A percentile compares a stretch with the other conserved stretches of the same genome.
Conservation (phyloP, 768 basidiomycete genomes). For the Leucogyrophana mollusca region DNA sequence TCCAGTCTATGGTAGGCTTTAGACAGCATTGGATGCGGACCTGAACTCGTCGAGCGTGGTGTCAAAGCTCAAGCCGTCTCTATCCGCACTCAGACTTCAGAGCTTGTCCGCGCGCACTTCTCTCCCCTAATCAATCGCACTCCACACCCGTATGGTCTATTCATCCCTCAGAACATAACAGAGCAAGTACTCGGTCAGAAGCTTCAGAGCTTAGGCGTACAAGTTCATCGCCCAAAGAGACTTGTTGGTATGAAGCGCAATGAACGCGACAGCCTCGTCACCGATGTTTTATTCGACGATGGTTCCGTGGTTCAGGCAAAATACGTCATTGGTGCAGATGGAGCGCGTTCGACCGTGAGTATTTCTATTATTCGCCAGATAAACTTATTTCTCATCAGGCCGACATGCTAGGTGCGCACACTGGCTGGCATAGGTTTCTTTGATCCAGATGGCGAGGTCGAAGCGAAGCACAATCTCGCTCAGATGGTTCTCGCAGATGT, state of each 20-base stretch:
- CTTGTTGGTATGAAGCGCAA: slow-evolving; percentile 36
- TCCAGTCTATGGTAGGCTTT: slow-evolving; percentile 42
- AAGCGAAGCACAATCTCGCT: slow-evolving; percentile 23
- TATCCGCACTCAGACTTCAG: slow-evolving; percentile 28
- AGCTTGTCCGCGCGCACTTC: slow-evolving; percentile 31
- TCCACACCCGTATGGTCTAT: slow-evolving; percentile 39
- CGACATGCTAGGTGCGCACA: slow-evolving; percentile 42
- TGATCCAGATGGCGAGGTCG: slow-evolving; percentile 35
- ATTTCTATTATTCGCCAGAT: slow-evolving; percentile 1
- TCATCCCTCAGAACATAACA: slow-evolving; percentile 43
- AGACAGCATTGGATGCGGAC: slow-evolving; percentile 35
- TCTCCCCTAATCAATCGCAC: slow-evolving; percentile 37
- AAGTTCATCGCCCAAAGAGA: slow-evolving; percentile 36
- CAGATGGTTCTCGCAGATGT: slow-evolving; percentile 51
- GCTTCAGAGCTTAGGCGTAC: slow-evolving; percentile 30
- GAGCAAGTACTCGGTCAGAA: slow-evolving; percentile 39
- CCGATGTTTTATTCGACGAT: slow-evolving; percentile 45
- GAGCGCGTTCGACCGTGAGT: slow-evolving; percentile 43
- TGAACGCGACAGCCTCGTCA: slow-evolving; percentile 23
- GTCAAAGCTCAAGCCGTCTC: slow-evolving; percentile 25
- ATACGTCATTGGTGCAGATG: slow-evolving; percentile 54
- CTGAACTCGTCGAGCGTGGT: slow-evolving; percentile 32
- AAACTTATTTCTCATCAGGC: neutral
- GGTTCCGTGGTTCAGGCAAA: slow-evolving; percentile 42
- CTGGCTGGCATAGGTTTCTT: slow-evolving; percentile 39